Evolutionary conservation across 768 basidiomycete genomes (phyloP), one percentile per base, ranked within the genome.

Genomic region (Leccinum sublutescens): DNA sequence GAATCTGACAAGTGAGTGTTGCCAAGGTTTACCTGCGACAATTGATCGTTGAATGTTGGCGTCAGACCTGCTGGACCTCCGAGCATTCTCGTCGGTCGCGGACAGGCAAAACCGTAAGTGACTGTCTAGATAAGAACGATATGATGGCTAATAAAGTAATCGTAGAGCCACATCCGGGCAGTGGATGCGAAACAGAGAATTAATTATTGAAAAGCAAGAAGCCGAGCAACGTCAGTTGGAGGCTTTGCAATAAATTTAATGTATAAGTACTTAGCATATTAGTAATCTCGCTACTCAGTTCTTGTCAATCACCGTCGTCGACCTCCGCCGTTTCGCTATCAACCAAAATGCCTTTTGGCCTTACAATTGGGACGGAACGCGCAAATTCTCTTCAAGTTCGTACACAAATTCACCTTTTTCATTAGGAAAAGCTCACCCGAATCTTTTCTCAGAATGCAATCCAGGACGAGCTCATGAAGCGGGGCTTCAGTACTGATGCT

Each of bases 361-460:
- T 91, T 48, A 86, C 83, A 48, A 90, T 91, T 73, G 85, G 86
- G 58, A 91, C 89, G 64, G 89, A 91, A 64, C 86, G 89, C 62
- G 88, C 90, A 11, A 77, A 75, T 50, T 76, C 83, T 51, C 82
- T 92, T 10, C 89, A 91, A 76, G 89, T 89, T 65, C 49, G 79
- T 69, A 33, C 31, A 31, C 38, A 3, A 19, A 2, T 25, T 9
- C 5, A 11, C 25, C 45, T 1, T 57, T 49, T 53, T 36, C 50
- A 67, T 50, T 8, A 52, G 59, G 68, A 66, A 59, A 54, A 33
- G 34, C 52, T 67, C 11, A 66, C 49, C 29, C 38, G 21, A 21
- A 14, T 45, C 58, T 64, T 65, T 62, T 49, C 68, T 58, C 48
- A 92, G 89, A 82, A 83, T 81, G 80, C 88, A 57, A 90, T 93